phyloP scores from a whole-genome alignment of 345 rosid genomes.

The Populus simonii region DNA sequence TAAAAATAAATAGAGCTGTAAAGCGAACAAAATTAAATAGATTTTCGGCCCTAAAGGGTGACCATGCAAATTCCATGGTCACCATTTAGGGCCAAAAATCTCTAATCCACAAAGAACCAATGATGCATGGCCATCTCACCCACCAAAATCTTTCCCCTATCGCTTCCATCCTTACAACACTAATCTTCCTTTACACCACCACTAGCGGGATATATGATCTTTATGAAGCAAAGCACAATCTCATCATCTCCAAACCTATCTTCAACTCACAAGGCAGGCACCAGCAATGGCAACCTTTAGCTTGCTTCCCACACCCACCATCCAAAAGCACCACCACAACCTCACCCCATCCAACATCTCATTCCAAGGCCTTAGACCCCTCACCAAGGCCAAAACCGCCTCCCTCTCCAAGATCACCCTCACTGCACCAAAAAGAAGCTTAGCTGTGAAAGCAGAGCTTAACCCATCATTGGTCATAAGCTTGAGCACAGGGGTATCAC shows the following conservation, averaged over 20 bases:
- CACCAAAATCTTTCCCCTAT: slow-evolving; percentile 26
- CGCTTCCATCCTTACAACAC: slow-evolving; percentile 32
- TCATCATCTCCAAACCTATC: background rate
- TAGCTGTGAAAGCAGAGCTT: slow-evolving; percentile 66
- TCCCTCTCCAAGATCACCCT: slow-evolving; percentile 17
- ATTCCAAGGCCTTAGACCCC: slow-evolving; percentile 38
- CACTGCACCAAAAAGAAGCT: slow-evolving; percentile 21
- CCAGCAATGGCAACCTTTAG: slow-evolving; percentile 38
- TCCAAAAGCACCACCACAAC: slow-evolving; percentile 32
- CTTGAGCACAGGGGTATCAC: slow-evolving; percentile 94
- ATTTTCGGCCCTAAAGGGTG: background rate
- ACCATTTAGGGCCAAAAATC: slow-evolving; percentile 11
- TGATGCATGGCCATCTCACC: slow-evolving; percentile 35
- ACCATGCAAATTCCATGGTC: background rate
- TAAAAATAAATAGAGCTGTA: background rate
- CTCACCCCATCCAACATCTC: slow-evolving; percentile 42
- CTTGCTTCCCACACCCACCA: slow-evolving; percentile 28
- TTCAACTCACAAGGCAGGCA: background rate
- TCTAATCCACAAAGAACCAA: slow-evolving; percentile 45
- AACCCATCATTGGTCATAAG: slow-evolving; percentile 73
- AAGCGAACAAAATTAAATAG: no score
- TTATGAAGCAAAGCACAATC: background rate
- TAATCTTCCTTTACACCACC: background rate
- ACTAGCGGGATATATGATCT: background rate
- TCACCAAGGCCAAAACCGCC: slow-evolving; percentile 21